A percentile compares a stretch with the other conserved stretches of the same genome.
Evolutionary conservation across 352 stramenopile species (phyloP).

Genomic region (Globisporangium middletonii): DNA sequence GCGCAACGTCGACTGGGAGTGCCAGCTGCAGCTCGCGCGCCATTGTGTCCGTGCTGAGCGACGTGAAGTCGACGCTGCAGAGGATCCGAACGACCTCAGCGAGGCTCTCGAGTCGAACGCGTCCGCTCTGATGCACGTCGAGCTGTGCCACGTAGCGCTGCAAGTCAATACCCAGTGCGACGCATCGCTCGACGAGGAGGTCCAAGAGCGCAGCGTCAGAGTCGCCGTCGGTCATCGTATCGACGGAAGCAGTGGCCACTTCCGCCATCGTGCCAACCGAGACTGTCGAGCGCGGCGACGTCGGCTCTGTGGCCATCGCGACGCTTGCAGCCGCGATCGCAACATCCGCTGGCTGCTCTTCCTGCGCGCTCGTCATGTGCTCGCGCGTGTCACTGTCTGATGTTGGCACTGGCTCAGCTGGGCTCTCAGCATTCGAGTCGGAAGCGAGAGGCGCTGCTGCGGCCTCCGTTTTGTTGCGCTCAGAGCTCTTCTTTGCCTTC

Average conservation of each 20-base stretch:
- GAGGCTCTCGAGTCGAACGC: conserved; percentile 22
- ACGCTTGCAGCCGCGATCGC: neutral
- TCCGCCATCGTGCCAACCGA: conserved; percentile 2
- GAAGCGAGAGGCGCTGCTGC: neutral
- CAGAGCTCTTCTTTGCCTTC: neutral
- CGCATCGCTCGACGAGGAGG: conserved; percentile 23
- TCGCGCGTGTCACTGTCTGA: no score
- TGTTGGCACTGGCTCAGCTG: no score
- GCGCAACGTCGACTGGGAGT: conserved; percentile 14
- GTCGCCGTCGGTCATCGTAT: conserved; percentile 20
- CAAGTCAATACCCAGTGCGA: conserved; percentile 22
- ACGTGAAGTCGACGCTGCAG: conserved; percentile 7
- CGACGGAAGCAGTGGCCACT: conserved; percentile 14
- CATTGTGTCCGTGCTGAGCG: conserved; percentile 6
- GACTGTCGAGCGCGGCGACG: neutral
- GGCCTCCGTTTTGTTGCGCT: neutral
- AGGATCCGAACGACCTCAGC: conserved; percentile 23
- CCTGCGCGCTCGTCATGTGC: no score
- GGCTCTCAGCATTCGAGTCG: no score
- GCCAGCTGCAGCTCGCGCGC: conserved; percentile 12
- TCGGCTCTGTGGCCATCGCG: neutral
- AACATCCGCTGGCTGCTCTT: no score
- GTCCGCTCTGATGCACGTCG: conserved; percentile 20
- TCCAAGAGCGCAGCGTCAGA: conserved; percentile 12
- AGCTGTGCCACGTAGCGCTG: conserved; percentile 17